Conservation (phyloP, 2,329 filamentous ascomycete species). For the Westerdykella aurantiaca region DNA sequence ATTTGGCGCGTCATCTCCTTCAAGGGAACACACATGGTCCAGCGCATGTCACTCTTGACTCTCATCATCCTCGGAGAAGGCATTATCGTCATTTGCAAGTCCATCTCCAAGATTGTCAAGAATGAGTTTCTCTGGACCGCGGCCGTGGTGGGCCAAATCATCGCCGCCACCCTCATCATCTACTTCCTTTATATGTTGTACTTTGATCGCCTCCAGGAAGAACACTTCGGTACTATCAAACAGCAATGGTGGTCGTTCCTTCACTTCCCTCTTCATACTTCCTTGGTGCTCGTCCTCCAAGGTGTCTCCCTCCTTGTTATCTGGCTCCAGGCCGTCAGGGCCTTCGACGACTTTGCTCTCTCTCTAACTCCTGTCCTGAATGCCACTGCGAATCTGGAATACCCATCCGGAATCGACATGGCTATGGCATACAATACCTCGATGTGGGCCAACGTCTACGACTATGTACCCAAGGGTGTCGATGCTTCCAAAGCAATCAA, state of each 20-base stretch:
- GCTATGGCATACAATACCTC: slow-evolving; percentile 8
- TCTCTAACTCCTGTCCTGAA: slow-evolving; percentile 1
- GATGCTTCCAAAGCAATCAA: slow-evolving; percentile 14
- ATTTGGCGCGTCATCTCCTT: slow-evolving; percentile 32
- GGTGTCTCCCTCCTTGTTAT: slow-evolving; percentile 30
- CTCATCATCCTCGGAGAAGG: slow-evolving; percentile 39
- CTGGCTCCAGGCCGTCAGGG: slow-evolving; percentile 27
- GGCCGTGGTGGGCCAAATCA: slow-evolving; percentile 28
- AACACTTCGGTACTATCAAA: slow-evolving; percentile 29
- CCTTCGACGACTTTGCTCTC: slow-evolving; percentile 10
- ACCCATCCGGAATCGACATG: slow-evolving; percentile 6
- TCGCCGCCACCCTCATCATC: slow-evolving; percentile 30
- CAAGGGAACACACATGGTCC: slow-evolving; percentile 36
- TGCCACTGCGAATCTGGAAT: not conserved
- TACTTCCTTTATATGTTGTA: slow-evolving; percentile 34
- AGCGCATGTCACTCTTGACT: slow-evolving; percentile 36
- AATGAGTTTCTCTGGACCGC: slow-evolving; percentile 23
- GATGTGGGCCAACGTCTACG: slow-evolving; percentile 14
- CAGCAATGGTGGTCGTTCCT: slow-evolving; percentile 29
- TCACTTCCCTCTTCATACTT: slow-evolving; percentile 30
- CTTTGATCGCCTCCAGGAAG: slow-evolving; percentile 28
- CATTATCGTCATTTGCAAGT: slow-evolving; percentile 33
- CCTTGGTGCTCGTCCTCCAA: slow-evolving; percentile 25
- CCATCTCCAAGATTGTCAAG: slow-evolving; percentile 33
- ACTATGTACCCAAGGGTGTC: slow-evolving; percentile 19